A percentile compares a stretch with the other conserved stretches of the same genome.
Conservation (phyloP, 2,329 filamentous ascomycete genomes). For the Paraconiothyrium brasiliense region DNA sequence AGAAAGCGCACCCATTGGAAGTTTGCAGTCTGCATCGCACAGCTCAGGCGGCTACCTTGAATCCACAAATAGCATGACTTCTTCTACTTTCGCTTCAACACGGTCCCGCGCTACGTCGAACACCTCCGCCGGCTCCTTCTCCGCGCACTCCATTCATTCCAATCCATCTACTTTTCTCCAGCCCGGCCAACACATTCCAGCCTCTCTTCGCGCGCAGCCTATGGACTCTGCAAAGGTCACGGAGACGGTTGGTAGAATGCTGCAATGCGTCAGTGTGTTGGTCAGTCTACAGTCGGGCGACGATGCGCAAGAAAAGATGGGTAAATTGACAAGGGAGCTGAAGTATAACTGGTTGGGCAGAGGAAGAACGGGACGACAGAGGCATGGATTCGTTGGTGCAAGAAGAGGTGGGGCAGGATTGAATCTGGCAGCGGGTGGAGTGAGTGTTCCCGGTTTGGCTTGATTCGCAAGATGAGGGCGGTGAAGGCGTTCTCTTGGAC, state of each 20-base stretch:
- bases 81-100: slow-evolving; percentile 55
- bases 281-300: slow-evolving; percentile 78
- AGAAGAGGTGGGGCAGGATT: slow-evolving; percentile 47
- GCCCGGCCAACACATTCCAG: slow-evolving; percentile 29
- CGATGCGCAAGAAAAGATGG: slow-evolving; percentile 78
- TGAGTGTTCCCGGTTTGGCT: slow-evolving; percentile 11
- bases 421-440: slow-evolving; percentile 15
- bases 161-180: slow-evolving; percentile 39
- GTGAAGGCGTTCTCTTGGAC: neutral
- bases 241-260: slow-evolving; percentile 92
- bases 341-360: slow-evolving; percentile 98
- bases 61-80: slow-evolving; percentile 65
- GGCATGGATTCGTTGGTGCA: slow-evolving; percentile 86
- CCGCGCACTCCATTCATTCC: slow-evolving; percentile 47
- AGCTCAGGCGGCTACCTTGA: slow-evolving; percentile 82
- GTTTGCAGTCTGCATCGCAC: slow-evolving; percentile 74
- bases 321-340: slow-evolving; percentile 83
- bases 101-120: slow-evolving; percentile 88
- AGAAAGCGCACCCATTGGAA: slow-evolving; percentile 62
- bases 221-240: slow-evolving; percentile 77
- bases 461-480: neutral
- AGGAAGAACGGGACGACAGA: slow-evolving; percentile 86
- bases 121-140: slow-evolving; percentile 66
- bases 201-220: slow-evolving; percentile 39
- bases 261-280: slow-evolving; percentile 94